Conservation (phyloP, 352 stramenopile genomes). For the Thalassiosira oceanica region DNA sequence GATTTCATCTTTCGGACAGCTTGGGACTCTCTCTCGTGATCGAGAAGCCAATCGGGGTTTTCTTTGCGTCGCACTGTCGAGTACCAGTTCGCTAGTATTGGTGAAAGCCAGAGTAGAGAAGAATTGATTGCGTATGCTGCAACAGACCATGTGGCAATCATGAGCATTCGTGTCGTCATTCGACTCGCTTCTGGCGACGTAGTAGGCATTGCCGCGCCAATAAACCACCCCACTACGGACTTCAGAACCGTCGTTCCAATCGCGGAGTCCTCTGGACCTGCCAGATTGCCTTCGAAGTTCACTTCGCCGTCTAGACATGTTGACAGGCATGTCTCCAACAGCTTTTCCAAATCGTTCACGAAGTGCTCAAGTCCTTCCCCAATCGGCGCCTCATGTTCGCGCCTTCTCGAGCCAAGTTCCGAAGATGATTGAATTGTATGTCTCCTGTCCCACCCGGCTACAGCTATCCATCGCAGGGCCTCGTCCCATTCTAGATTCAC, state of each 20-base stretch:
- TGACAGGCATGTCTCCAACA: constrained; percentile 39
- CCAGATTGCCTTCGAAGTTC: constrained; percentile 14
- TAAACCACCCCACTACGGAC: constrained; percentile 25
- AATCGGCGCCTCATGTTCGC: background rate
- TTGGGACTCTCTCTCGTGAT: constrained; percentile 45
- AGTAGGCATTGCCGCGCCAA: too few species aligned
- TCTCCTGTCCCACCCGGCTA: constrained; percentile 35
- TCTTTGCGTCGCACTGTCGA: constrained; percentile 14
- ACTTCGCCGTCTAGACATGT: constrained; percentile 31
- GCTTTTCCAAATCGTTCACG: constrained; percentile 41
- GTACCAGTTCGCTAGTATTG: constrained; percentile 19
- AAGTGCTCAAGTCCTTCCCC: constrained; percentile 33
- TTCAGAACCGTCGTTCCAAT: constrained; percentile 10
- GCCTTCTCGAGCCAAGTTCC: background rate
- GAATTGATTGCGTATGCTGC: constrained; percentile 21
- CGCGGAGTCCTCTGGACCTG: background rate
- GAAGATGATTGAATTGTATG: background rate
- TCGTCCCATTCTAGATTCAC: constrained; percentile 54
- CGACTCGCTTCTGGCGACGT: constrained; percentile 4
- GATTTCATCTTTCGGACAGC: constrained; percentile 17
- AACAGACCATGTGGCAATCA: constrained; percentile 23
- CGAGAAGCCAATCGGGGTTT: constrained; percentile 38
- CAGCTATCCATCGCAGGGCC: constrained; percentile 47
- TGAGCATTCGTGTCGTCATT: constrained; percentile 13
- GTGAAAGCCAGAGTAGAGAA: constrained; percentile 13